Evolutionary conservation across 495 filamentous ascomycete genomes (phyloP).

Genomic region (Trichoderma virens): DNA sequence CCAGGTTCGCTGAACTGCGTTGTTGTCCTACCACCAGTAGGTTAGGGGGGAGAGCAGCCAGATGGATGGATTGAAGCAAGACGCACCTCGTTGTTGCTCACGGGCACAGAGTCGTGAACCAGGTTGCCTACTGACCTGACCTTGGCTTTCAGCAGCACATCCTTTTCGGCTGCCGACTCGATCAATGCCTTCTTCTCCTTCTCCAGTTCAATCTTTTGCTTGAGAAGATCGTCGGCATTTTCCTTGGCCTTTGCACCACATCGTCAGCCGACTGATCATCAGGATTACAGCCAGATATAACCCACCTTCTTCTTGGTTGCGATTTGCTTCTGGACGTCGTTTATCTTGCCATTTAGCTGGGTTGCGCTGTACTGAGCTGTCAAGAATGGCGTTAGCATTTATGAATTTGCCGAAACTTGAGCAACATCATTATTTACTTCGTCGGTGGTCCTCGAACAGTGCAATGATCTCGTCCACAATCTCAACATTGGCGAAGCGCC

Average conservation of each 20-base stretch:
- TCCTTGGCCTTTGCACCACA: slow-evolving; percentile 62
- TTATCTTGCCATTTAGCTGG: slow-evolving; percentile 75
- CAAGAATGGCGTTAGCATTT: slow-evolving; percentile 11
- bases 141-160: slow-evolving; percentile 62
- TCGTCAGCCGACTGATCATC: slow-evolving; percentile 12
- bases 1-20: slow-evolving; percentile 68
- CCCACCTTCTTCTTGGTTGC: slow-evolving; percentile 81
- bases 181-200: slow-evolving; percentile 73
- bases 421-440: slow-evolving; percentile 44
- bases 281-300: slow-evolving; percentile 11
- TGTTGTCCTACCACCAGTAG: slow-evolving; percentile 58
- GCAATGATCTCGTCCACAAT: slow-evolving; percentile 84
- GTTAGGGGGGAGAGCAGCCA: slow-evolving; percentile 12
- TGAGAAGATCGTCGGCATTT: slow-evolving; percentile 73
- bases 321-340: slow-evolving; percentile 81
- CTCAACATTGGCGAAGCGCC: slow-evolving; percentile 69
- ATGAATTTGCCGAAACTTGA: neutral
- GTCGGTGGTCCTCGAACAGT: slow-evolving; percentile 79
- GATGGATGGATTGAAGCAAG: neutral
- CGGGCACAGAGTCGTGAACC: slow-evolving; percentile 86
- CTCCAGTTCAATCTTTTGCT: slow-evolving; percentile 67
- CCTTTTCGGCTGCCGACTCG: slow-evolving; percentile 64
- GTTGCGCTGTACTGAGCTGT: slow-evolving; percentile 71
- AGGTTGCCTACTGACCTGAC: slow-evolving; percentile 85
- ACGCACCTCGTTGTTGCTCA: slow-evolving; percentile 74